These are phyloP conservation scores for Gossypium anomalum DNA, from an alignment of 345 rosid genomes.

Conservation along the genomic window DNA sequence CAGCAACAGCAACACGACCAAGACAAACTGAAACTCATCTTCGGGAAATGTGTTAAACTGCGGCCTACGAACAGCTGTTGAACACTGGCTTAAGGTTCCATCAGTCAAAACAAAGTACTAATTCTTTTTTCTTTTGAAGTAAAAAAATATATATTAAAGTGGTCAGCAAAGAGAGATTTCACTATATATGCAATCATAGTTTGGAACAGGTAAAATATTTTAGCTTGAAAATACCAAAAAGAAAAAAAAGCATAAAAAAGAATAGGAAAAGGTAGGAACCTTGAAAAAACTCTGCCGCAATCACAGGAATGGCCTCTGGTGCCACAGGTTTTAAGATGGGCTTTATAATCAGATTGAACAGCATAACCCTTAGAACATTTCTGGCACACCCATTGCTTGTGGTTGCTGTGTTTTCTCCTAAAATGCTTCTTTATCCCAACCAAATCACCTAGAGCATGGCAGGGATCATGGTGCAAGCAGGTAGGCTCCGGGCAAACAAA, in stretches of 20 bases:
- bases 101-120: slow-evolving; percentile 18
- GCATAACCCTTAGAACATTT: slow-evolving; percentile 92
- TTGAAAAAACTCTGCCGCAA: slow-evolving; percentile 96
- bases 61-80: slow-evolving; percentile 14
- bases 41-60: slow-evolving; percentile 36
- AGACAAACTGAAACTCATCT: slow-evolving; percentile 19
- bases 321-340: slow-evolving; percentile 98
- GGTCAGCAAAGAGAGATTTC: neutral
- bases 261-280: slow-evolving; percentile 31
- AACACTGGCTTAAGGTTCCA: slow-evolving; percentile 21
- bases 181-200: neutral
- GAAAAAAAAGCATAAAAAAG: neutral
- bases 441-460: slow-evolving; percentile 91
- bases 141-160: neutral
- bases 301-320: slow-evolving; percentile 96
- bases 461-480: slow-evolving; percentile 89
- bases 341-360: slow-evolving; percentile 93
- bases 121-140: neutral
- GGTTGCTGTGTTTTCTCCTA: slow-evolving; percentile 78
- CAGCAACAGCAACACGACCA: neutral
- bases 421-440: slow-evolving; percentile 96
- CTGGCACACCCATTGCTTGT: slow-evolving; percentile 89
- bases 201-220: neutral
- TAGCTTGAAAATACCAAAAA: neutral
- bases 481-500: slow-evolving; percentile 90